Evolutionary conservation across 2,329 filamentous ascomycete genomes (phyloP), one percentile per base, ranked within the genome.

Genomic region (Neonectria hederae): DNA sequence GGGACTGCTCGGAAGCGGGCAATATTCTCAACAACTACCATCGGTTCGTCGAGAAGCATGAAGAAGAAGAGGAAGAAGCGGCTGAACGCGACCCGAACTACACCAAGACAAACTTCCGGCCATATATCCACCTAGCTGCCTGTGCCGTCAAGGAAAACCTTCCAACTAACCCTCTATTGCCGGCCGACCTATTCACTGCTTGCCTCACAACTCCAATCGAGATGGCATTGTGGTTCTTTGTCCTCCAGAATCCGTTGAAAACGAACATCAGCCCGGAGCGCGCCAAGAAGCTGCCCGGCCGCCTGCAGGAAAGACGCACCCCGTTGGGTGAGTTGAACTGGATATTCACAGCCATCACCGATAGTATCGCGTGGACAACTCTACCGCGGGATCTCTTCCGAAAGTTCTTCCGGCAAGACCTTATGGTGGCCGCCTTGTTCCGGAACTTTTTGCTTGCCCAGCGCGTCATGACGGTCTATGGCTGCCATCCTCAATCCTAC

Each of bases 281-380:
- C 71, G 94, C 95, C 45, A 92, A 93, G 78, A 92, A 93, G 74
- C 91, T 99, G 19, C 94, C 95, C 3, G 96, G 96, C 35, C 90
- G 94, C 66, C 87, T 98, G 45, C 95, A 97, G 75, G 96, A 99
- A 79, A 88, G 96, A 65, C 87, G 96, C 75, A 98, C 96, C 54
- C 96, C 96, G 9, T 86, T 99, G 35, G 96, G 96, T 66, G 96
- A 99, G 80, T 84, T 99, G 14, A 99, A 99, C 75, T 99, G 96
- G 96, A 99, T 99, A 38, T 98, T 99, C 76, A 99, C 96, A 0
- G 96, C 96, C 59, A 98, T 99, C 69, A 99, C 96, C 0, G 96
- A 99, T 77, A 98, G 95, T 1, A 99, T 99, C 73, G 96, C 96
- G 0, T 99, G 96, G 96, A 98, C 97, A 32, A 97, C 93, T 5